phyloP scores from a whole-genome alignment of 179 eudicot species.

The Corrigiola litoralis region DNA sequence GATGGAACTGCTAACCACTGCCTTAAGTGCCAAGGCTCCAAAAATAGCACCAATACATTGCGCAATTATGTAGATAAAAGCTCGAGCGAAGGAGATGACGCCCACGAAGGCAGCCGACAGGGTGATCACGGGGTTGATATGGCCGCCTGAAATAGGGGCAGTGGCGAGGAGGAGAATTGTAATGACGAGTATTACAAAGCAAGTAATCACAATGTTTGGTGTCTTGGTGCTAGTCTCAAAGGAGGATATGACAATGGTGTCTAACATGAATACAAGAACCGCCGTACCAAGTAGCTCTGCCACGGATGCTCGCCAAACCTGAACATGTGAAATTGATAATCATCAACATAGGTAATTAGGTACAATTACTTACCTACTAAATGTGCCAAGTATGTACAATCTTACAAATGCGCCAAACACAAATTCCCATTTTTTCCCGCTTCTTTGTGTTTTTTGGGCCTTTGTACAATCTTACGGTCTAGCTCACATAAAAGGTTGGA shows the following conservation, averaged over 20 bases:
- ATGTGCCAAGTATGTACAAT: not conserved
- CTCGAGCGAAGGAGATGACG: slow-evolving; percentile 24
- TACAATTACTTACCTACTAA: not conserved
- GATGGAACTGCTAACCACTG: slow-evolving; percentile 15
- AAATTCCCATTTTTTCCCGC: too few species aligned
- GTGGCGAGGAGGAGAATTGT: slow-evolving; percentile 29
- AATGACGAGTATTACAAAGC: slow-evolving; percentile 17
- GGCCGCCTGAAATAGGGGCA: slow-evolving; percentile 28
- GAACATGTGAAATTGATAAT: not conserved
- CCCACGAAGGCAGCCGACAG: slow-evolving; percentile 29
- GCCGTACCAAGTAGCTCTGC: slow-evolving; percentile 31
- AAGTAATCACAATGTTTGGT: slow-evolving; percentile 25
- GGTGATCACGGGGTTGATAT: slow-evolving; percentile 23
- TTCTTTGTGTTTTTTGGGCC: too few species aligned
- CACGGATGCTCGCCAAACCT: slow-evolving; percentile 32
- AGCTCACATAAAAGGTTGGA: not conserved
- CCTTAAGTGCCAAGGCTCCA: slow-evolving; percentile 28
- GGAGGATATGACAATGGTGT: slow-evolving; percentile 23
- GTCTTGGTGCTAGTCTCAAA: slow-evolving; percentile 16
- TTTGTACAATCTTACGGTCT: too few species aligned
- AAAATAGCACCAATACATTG: slow-evolving; percentile 29
- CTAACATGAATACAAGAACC: slow-evolving; percentile 28
- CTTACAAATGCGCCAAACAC: too few species aligned
- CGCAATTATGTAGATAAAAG: slow-evolving; percentile 26
- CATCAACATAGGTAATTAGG: not conserved